These are phyloP conservation scores for Waltergamsia citrina DNA, from an alignment of 2,329 filamentous ascomycete species.

Conservation along the genomic window DNA sequence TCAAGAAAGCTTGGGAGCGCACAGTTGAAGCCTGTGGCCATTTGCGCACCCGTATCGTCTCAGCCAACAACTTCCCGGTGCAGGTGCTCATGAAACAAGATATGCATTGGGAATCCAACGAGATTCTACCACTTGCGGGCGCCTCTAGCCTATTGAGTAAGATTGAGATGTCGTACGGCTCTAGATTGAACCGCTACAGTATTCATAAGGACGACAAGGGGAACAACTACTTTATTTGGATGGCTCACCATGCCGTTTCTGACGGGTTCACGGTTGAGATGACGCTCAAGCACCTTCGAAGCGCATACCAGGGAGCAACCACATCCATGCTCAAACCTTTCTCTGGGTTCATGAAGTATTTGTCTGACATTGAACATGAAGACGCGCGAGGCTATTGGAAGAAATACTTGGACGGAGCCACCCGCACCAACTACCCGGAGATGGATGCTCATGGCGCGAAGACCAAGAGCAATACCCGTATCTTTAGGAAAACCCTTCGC, in stretches of 20 bases:
- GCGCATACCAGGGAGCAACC: neutral
- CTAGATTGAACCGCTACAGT: slow-evolving; percentile 6
- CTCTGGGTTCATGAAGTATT: slow-evolving; percentile 7
- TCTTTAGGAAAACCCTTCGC: too few species aligned
- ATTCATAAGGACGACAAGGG: slow-evolving; percentile 4
- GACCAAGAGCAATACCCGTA: too few species aligned
- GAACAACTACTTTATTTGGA: slow-evolving; percentile 12
- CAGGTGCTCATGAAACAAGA: slow-evolving; percentile 3
- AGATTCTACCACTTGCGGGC: neutral
- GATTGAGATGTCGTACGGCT: slow-evolving; percentile 7
- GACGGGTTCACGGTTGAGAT: slow-evolving; percentile 14
- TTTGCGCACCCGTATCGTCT: too few species aligned
- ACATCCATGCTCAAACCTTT: neutral
- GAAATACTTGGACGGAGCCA: slow-evolving; percentile 6
- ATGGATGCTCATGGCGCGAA: too few species aligned
- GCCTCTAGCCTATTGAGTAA: too few species aligned
- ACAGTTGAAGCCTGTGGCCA: too few species aligned
- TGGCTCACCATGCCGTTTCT: slow-evolving; percentile 15
- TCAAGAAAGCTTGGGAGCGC: too few species aligned
- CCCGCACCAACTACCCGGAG: slow-evolving; percentile 2
- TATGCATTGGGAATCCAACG: slow-evolving; percentile 1
- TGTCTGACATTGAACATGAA: slow-evolving; percentile 2
- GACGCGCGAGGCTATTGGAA: slow-evolving; percentile 7
- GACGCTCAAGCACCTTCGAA: slow-evolving; percentile 3
- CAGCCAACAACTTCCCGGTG: neutral